Percentiles rank a stretch among this genome's conserved stretches.
These are phyloP conservation scores for Lachancea waltii DNA, from an alignment of 805 yeast genomes.

Conservation along the genomic window DNA sequence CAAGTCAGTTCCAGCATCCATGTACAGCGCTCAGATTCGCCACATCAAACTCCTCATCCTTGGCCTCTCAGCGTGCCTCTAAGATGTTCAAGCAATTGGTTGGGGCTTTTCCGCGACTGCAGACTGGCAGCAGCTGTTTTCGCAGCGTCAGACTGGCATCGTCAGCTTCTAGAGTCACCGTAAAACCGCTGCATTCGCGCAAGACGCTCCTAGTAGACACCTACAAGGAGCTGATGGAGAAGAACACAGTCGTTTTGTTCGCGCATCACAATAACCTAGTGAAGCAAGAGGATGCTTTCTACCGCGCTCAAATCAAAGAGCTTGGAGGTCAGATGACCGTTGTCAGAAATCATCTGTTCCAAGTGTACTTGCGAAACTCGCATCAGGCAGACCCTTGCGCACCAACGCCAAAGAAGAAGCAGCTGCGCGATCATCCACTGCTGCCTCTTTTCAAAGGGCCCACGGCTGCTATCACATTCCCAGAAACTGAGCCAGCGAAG, in stretches of 20 bases:
- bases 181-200: conserved; percentile 63
- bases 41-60: background rate
- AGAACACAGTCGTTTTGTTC: conserved; percentile 63
- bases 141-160: conserved; percentile 3
- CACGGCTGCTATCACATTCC: conserved; percentile 68
- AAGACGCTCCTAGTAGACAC: conserved; percentile 81
- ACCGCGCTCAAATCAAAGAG: conserved; percentile 54
- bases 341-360: conserved; percentile 62
- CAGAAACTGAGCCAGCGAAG: conserved; percentile 60
- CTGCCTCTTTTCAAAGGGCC: conserved; percentile 73
- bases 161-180: conserved; percentile 38
- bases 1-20: too few relatives aligned
- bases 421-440: conserved; percentile 57
- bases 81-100: conserved; percentile 2
- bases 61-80: background rate
- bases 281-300: conserved; percentile 57
- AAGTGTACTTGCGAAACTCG: conserved; percentile 68
- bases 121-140: background rate
- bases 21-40: too few relatives aligned
- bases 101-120: background rate
- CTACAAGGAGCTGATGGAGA: conserved; percentile 64
- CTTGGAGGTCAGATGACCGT: conserved; percentile 68
- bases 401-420: conserved; percentile 48
- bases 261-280: conserved; percentile 80
- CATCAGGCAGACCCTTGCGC: conserved; percentile 58